Evolutionary conservation across 805 yeast genomes (phyloP).

Genomic region (Tanozyma kutaoensis): DNA sequence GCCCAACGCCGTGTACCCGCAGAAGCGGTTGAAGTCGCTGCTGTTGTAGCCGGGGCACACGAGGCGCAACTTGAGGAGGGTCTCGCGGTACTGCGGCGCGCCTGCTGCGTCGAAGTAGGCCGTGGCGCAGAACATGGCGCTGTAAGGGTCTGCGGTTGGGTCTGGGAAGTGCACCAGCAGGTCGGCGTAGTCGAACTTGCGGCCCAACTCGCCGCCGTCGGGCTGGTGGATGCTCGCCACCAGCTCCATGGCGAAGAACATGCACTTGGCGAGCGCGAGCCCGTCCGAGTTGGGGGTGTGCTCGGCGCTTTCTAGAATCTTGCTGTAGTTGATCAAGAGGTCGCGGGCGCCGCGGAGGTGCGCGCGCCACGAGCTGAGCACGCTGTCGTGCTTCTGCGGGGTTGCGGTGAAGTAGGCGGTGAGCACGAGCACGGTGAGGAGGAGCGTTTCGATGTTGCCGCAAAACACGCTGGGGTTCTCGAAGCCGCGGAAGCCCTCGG

Average conservation of each 20-base stretch:
- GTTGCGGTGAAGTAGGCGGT: slow-evolving; percentile 12
- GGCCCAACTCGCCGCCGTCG: no score
- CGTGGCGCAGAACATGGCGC: not conserved
- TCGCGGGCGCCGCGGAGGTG: slow-evolving; percentile 14
- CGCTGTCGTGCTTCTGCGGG: slow-evolving; percentile 2
- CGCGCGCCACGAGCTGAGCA: slow-evolving; percentile 10
- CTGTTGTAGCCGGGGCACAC: not conserved
- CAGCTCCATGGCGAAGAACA: slow-evolving; percentile 15
- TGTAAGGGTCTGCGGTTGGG: not conserved
- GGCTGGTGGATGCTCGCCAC: slow-evolving; percentile 8
- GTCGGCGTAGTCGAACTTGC: no score
- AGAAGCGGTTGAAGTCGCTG: not conserved
- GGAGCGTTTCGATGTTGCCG: slow-evolving; percentile 10
- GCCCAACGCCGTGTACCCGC: not conserved
- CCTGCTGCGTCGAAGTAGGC: not conserved
- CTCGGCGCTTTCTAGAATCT: slow-evolving; percentile 3
- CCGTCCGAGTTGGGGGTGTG: slow-evolving; percentile 7
- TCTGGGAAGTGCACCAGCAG: not conserved
- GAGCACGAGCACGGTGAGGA: slow-evolving; percentile 12
- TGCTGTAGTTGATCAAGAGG: slow-evolving; percentile 8
- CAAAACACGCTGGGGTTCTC: slow-evolving; percentile 4
- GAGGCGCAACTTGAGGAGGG: not conserved
- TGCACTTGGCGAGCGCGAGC: slow-evolving; percentile 12
- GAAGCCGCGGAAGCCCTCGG: slow-evolving; percentile 8
- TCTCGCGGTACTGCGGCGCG: not conserved